Conservation (phyloP, 169 alveolate genomes). For the Cryptosporidium bovis region DNA sequence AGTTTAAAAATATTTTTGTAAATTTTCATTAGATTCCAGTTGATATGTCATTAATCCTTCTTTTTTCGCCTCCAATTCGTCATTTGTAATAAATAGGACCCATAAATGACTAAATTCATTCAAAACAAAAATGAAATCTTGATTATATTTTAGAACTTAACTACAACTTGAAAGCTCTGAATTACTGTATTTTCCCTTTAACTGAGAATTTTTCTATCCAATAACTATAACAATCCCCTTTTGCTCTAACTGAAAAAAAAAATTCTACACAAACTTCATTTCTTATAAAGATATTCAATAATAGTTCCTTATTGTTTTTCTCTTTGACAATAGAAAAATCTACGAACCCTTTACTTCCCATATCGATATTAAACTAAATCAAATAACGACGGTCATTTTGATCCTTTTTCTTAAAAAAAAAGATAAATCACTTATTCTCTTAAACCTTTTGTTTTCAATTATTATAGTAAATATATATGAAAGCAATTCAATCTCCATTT, state of each 20-base stretch:
- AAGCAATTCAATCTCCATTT: not conserved
- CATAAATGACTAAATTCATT: slow-evolving; percentile 83
- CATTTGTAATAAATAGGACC: slow-evolving; percentile 83
- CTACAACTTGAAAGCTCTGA: slow-evolving; percentile 77
- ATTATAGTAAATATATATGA: slow-evolving; percentile 2
- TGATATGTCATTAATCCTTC: not conserved
- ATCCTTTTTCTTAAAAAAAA: not conserved
- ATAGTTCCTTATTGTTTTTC: not conserved
- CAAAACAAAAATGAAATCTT: slow-evolving; percentile 82
- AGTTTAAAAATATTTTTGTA: slow-evolving; percentile 86
- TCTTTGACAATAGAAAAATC: slow-evolving; percentile 19
- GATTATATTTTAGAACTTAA: slow-evolving; percentile 76
- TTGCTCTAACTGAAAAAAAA: slow-evolving; percentile 47
- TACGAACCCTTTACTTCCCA: slow-evolving; percentile 38
- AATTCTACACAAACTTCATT: not conserved
- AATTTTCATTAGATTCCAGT: slow-evolving; percentile 48
- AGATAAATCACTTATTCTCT: not conserved
- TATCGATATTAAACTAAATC: slow-evolving; percentile 17
- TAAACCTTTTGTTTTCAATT: not conserved
- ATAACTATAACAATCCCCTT: slow-evolving; percentile 78
- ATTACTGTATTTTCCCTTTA: slow-evolving; percentile 76
- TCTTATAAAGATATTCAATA: slow-evolving; percentile 1
- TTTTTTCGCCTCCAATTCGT: slow-evolving; percentile 24
- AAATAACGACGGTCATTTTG: not conserved
- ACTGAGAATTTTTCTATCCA: slow-evolving; percentile 82